Conservation (phyloP, 2,329 filamentous ascomycete genomes). For the Penicillium digitatum region DNA sequence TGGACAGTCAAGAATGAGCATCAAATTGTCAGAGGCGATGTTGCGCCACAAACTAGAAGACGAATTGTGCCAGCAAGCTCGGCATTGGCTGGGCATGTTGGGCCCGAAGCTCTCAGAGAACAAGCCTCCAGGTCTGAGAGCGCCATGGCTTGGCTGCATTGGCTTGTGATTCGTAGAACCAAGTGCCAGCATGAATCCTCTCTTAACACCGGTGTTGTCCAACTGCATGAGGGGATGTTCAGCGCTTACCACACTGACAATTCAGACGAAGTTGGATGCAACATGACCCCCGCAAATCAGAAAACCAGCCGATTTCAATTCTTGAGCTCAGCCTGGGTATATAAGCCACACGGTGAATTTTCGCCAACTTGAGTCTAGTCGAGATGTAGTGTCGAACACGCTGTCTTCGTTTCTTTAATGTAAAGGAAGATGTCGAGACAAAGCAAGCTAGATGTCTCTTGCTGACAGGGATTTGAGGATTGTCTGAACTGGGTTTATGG, state of each 20-base stretch:
- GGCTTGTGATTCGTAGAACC: background rate
- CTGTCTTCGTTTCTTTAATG: background rate
- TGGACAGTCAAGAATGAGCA: constrained; percentile 1
- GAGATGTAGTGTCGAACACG: background rate
- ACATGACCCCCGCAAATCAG: constrained; percentile 1
- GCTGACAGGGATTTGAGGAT: background rate
- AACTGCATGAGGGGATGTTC: background rate
- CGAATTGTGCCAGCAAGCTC: constrained; percentile 8
- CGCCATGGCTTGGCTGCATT: constrained; percentile 4
- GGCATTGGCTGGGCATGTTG: constrained; percentile 6
- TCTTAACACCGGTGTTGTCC: background rate
- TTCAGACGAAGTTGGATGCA: background rate
- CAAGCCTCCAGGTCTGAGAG: constrained; percentile 8
- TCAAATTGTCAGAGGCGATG: constrained; percentile 5
- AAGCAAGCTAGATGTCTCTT: background rate
- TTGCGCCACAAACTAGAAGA: constrained; percentile 18
- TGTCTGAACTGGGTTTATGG: background rate
- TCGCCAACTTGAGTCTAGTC: background rate
- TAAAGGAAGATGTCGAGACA: no score
- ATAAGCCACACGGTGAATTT: background rate
- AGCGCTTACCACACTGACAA: constrained; percentile 16
- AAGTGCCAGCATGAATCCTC: background rate
- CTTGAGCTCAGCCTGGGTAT: background rate
- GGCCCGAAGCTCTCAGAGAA: constrained; percentile 5
- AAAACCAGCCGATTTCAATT: constrained; percentile 7